phyloP scores from a whole-genome alignment of 805 yeast genomes.

The Naumovozyma baii region DNA sequence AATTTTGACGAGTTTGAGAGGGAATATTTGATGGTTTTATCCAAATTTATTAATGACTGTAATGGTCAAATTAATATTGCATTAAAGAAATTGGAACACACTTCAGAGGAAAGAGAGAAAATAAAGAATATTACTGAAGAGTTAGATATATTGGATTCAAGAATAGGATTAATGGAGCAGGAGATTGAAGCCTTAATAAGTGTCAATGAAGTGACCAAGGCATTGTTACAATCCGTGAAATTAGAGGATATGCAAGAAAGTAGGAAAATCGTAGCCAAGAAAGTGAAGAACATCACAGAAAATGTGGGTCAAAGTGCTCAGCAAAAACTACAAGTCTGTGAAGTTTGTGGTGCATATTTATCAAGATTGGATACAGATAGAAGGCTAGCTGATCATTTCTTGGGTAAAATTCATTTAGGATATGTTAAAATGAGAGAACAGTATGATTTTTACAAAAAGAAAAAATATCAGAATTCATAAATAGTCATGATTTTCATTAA shows the following conservation, averaged over 20 bases:
- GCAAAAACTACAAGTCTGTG: slow-evolving; percentile 85
- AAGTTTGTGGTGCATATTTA: slow-evolving; percentile 79
- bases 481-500: background rate
- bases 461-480: background rate
- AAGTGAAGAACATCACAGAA: slow-evolving; percentile 53
- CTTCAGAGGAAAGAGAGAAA: slow-evolving; percentile 61
- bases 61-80: slow-evolving; percentile 57
- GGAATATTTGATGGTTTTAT: slow-evolving; percentile 39
- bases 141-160: slow-evolving; percentile 51
- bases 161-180: slow-evolving; percentile 56
- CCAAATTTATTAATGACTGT: slow-evolving; percentile 54
- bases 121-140: slow-evolving; percentile 46
- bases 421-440: slow-evolving; percentile 66
- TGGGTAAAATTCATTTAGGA: slow-evolving; percentile 79
- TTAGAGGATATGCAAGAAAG: slow-evolving; percentile 38
- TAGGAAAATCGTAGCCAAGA: slow-evolving; percentile 44
- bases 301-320: slow-evolving; percentile 77
- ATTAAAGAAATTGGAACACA: slow-evolving; percentile 48
- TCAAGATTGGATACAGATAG: slow-evolving; percentile 80
- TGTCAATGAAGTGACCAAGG: slow-evolving; percentile 41
- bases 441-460: slow-evolving; percentile 25
- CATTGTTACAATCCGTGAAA: slow-evolving; percentile 40
- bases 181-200: slow-evolving; percentile 49
- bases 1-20: slow-evolving; percentile 38
- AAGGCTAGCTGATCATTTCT: slow-evolving; percentile 79